Conservation (phyloP, 768 basidiomycete genomes). For the Mrakia blollopis region DNA sequence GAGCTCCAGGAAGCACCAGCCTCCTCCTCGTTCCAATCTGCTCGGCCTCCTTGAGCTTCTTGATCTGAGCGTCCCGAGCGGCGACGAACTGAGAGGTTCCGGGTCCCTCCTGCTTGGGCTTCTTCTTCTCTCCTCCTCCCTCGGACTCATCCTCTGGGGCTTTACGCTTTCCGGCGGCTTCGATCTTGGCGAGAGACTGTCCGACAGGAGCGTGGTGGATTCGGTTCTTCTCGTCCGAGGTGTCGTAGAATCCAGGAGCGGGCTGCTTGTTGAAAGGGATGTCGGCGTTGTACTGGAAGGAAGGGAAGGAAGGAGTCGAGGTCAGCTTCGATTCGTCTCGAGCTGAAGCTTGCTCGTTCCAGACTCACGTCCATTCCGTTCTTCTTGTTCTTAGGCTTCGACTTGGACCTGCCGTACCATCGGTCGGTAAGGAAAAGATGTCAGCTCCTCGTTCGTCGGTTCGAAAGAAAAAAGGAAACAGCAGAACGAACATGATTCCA, state of each 20-base stretch:
- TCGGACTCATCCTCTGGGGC: slow-evolving; percentile 81
- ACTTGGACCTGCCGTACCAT: background rate
- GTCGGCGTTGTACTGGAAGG: slow-evolving; percentile 82
- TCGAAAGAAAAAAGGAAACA: slow-evolving; percentile 3
- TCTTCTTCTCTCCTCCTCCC: slow-evolving; percentile 68
- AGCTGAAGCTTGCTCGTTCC: background rate
- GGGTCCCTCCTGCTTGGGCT: slow-evolving; percentile 58
- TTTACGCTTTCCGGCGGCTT: slow-evolving; percentile 75
- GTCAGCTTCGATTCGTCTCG: background rate
- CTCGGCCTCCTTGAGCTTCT: slow-evolving; percentile 95
- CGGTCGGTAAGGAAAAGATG: background rate
- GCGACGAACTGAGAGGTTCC: slow-evolving; percentile 89
- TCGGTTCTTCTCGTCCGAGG: slow-evolving; percentile 84
- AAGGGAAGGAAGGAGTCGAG: background rate
- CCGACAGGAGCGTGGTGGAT: slow-evolving; percentile 80
- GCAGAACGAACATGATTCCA: slow-evolving; percentile 71
- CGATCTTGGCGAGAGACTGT: slow-evolving; percentile 80
- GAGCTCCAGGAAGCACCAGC: slow-evolving; percentile 76
- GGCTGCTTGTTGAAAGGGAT: slow-evolving; percentile 98
- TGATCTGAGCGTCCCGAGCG: slow-evolving; percentile 95
- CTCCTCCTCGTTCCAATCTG: slow-evolving; percentile 83
- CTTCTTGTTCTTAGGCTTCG: slow-evolving; percentile 70
- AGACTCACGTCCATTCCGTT: slow-evolving; percentile 90
- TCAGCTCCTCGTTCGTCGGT: background rate
- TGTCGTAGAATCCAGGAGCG: slow-evolving; percentile 94